Conservation (phyloP, 768 basidiomycete species). For the Daedaleopsis nitida region DNA sequence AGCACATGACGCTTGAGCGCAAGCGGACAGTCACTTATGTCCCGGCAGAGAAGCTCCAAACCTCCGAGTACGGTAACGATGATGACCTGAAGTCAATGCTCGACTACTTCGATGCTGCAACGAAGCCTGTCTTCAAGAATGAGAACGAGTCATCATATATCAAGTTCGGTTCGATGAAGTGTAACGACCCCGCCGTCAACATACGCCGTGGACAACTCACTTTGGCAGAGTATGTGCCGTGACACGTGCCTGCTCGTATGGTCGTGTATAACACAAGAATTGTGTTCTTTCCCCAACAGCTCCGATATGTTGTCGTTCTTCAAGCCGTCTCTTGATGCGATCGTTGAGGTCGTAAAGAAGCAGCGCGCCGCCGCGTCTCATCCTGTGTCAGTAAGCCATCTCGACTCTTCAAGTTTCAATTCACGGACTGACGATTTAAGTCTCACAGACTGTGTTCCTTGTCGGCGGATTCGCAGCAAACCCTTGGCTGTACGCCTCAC, state of each 20-base stretch:
- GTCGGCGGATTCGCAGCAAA: constrained; percentile 84
- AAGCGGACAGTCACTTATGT: neutral
- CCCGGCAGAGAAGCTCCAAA: constrained; percentile 35
- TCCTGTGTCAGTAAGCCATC: constrained; percentile 23
- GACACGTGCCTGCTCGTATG: too few species aligned
- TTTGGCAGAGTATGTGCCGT: constrained; percentile 39
- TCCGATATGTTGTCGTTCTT: constrained; percentile 43
- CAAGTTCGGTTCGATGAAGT: constrained; percentile 43
- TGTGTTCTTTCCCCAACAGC: too few species aligned
- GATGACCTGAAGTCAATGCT: constrained; percentile 41
- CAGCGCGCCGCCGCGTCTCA: constrained; percentile 9
- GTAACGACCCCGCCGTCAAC: constrained; percentile 39
- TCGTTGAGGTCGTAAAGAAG: constrained; percentile 27
- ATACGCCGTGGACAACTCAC: constrained; percentile 43
- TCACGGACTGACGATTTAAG: too few species aligned
- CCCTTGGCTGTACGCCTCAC: constrained; percentile 72
- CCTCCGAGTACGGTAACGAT: constrained; percentile 33
- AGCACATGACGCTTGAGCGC: neutral
- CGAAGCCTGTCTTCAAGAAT: constrained; percentile 47
- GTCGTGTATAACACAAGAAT: too few species aligned
- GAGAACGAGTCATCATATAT: constrained; percentile 40
- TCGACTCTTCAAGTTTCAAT: too few species aligned
- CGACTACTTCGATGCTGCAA: constrained; percentile 39
- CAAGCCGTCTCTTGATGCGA: constrained; percentile 43
- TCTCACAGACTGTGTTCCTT: constrained; percentile 76